Evolutionary conservation across 1,284 basidiomycete species (phyloP), one percentile per base, ranked within the genome.

Genomic region (Austroboletus sp.): DNA sequence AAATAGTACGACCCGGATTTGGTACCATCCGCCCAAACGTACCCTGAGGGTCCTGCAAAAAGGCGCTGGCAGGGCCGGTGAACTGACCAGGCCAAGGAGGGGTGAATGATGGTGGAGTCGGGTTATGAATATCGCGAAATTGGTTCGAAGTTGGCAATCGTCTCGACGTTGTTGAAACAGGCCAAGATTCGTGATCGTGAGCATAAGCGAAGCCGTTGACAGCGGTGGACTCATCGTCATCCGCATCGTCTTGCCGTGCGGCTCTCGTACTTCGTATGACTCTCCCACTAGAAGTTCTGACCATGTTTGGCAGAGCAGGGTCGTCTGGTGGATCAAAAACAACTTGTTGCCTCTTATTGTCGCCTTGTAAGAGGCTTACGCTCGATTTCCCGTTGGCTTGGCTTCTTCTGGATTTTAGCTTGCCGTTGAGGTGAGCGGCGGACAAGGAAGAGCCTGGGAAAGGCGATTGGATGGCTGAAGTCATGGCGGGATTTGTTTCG

Each of bases 401-500:
- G 27, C 67, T 63, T 39, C 49, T 56, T 53, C 69, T 73, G 34
- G 62, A 59, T 55, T 69, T 71, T 45, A 66, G 48, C 59, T 71
- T 74, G 34, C 70, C 58, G 36, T 61, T 63, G 12, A 63, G 45
- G 7, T 62, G 52, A 39, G 56, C 50, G 17, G 53, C 29, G 30
- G 54, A 45, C 9, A 40, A 36, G n/a, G 41, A 42, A 17, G 53
- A 52, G 27, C 53, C 53, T 37, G 58, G 60, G 23, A 57, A 49
- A 43, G 42, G 46, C 35, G 52, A 46, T 11, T 54, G 57, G 40
- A 38, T 54, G 11, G 70, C 55, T 9, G 70, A 57, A 13, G 71
- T 66, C 47, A 76, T 69, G 25, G 80, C 75, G 26, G 82, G 79
- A 53, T 81, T 76, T 46, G 76, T 76, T 38, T 80, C 75, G 8